Evolutionary conservation across 2,329 filamentous ascomycete species (phyloP).

Genomic region (Aspergillus sp.): DNA sequence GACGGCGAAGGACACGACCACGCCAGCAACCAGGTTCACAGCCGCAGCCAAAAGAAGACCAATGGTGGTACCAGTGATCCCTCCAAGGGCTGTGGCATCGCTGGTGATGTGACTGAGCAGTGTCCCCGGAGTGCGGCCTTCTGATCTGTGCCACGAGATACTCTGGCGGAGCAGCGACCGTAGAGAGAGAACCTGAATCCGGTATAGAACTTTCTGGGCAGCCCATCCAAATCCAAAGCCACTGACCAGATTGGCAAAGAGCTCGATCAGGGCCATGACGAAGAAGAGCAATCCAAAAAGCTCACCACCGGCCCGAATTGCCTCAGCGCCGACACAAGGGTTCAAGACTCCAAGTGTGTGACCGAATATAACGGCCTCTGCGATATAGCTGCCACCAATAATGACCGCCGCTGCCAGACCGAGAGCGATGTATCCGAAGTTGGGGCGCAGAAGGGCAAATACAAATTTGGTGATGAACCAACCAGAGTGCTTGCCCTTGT

Average conservation of each 20-base stretch:
- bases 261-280: constrained; percentile 59
- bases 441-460: neutral
- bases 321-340: constrained; percentile 53
- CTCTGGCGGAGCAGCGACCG: constrained; percentile 66
- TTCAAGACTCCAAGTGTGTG: constrained; percentile 57
- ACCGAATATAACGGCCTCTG: constrained; percentile 56
- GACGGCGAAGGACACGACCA: too few species aligned
- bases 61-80: too few species aligned
- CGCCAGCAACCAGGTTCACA: too few species aligned
- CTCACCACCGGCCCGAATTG: constrained; percentile 43
- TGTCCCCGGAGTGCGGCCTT: constrained; percentile 59
- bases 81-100: constrained; percentile 57
- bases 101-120: constrained; percentile 68
- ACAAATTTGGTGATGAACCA: too few species aligned
- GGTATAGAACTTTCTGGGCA: constrained; percentile 65
- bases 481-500: too few species aligned
- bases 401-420: constrained; percentile 44
- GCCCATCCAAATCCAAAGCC: constrained; percentile 59
- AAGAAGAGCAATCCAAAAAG: constrained; percentile 62
- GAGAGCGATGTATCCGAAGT: constrained; percentile 8
- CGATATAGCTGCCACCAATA: constrained; percentile 14
- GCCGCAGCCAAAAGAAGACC: too few species aligned
- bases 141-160: constrained; percentile 59
- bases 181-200: constrained; percentile 63
- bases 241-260: constrained; percentile 62